A percentile compares a stretch with the other conserved stretches of the same genome.
Conservation (phyloP, 805 yeast species). For the Gaillardinia entomophila region DNA sequence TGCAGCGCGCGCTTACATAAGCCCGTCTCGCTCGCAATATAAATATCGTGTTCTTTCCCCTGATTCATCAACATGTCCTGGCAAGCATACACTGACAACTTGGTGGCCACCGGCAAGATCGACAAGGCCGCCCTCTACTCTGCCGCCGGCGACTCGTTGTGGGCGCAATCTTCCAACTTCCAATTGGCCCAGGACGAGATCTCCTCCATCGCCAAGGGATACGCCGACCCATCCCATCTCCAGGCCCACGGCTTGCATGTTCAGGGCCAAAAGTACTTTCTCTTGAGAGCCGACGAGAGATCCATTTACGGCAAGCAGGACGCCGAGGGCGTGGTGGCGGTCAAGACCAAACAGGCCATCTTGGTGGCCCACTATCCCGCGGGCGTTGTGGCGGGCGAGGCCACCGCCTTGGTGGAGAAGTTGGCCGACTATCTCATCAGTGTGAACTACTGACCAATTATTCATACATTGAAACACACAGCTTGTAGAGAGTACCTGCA, state of each 20-base stretch:
- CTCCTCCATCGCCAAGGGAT: slow-evolving; percentile 69
- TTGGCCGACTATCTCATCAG: slow-evolving; percentile 91
- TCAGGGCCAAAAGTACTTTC: slow-evolving; percentile 80
- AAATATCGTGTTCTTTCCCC: neutral
- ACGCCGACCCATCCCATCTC: slow-evolving; percentile 68
- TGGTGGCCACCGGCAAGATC: slow-evolving; percentile 78
- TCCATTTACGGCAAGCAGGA: slow-evolving; percentile 90
- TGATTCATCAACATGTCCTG: slow-evolving; percentile 10
- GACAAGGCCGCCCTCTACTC: slow-evolving; percentile 93
- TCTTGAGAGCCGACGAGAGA: slow-evolving; percentile 85
- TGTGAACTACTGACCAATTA: slow-evolving; percentile 83
- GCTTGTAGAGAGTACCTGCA: no score
- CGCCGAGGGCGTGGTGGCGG: slow-evolving; percentile 82
- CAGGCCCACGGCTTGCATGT: slow-evolving; percentile 85
- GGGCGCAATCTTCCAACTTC: slow-evolving; percentile 82
- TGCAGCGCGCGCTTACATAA: slow-evolving; percentile 3
- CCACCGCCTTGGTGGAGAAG: slow-evolving; percentile 90
- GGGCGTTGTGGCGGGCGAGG: slow-evolving; percentile 90
- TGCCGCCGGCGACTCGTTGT: slow-evolving; percentile 86
- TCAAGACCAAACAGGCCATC: slow-evolving; percentile 90
- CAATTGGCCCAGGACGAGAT: slow-evolving; percentile 66
- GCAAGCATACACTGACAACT: slow-evolving; percentile 92
- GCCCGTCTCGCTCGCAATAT: slow-evolving; percentile 1
- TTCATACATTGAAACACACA: no score
- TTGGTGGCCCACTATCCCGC: slow-evolving; percentile 92